Percentiles rank a stretch among this genome's conserved stretches.
phyloP scores from a whole-genome alignment of 129 eudicot species.

The Flaveria linearis region DNA sequence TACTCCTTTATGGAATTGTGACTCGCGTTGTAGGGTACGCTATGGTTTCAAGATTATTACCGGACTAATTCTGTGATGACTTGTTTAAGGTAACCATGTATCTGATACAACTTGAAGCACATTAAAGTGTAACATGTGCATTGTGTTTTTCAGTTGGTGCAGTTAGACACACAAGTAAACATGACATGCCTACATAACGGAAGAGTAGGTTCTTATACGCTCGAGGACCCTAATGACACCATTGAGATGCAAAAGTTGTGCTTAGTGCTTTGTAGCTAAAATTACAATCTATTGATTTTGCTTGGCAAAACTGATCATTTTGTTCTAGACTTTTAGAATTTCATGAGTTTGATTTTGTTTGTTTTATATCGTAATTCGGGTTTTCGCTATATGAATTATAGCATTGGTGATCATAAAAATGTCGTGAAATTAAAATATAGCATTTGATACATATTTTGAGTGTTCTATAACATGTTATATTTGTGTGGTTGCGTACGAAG shows the following conservation, averaged over 20 bases:
- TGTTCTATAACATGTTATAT: no score
- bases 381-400: not conserved
- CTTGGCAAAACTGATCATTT: not conserved
- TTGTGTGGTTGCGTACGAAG: no score
- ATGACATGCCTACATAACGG: slow-evolving; percentile 59
- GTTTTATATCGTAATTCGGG: not conserved
- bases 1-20: slow-evolving; percentile 68
- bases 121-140: slow-evolving; percentile 7
- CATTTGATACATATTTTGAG: no score
- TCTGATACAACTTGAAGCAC: not conserved
- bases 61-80: not conserved
- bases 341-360: not conserved
- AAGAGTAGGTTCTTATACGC: slow-evolving; percentile 35
- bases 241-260: slow-evolving; percentile 50
- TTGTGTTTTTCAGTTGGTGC: slow-evolving; percentile 43
- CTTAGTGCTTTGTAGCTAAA: slow-evolving; percentile 47
- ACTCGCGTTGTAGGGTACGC: slow-evolving; percentile 47
- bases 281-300: not conserved
- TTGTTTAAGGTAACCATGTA: not conserved
- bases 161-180: slow-evolving; percentile 37
- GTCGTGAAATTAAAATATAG: no score
- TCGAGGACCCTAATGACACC: slow-evolving; percentile 30
- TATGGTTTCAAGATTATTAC: slow-evolving; percentile 3
- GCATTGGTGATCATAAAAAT: not conserved
- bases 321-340: not conserved